Base-by-base conservation (phyloP, 495 filamentous ascomycete genomes). In the Tuber indicum region DNA sequence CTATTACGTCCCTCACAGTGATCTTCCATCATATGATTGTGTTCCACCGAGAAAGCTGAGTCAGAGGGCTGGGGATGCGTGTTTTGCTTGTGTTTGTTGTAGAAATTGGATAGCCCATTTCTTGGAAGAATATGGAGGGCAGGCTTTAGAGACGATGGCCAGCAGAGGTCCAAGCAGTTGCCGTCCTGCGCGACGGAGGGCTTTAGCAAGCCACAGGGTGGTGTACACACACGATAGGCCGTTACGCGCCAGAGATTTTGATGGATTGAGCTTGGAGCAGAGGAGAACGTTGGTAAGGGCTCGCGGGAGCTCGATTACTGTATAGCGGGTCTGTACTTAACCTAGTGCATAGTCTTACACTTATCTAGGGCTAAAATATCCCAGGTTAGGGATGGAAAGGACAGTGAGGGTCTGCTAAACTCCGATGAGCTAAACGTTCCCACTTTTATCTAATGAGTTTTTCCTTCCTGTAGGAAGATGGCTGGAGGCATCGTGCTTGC, bases 1-100 rank as follows among this genome's bases (percentile, higher is more conserved):
- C 58, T 80, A 80, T 36, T 80, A 80, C n/a, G 72, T 76, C 39
- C 71, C 75, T 69, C 62, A 49, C 46, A 44, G 46, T 32, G 69
- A 73, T 23, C 66, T 80, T 8, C 78, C 78, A 80, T 32, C 77
- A 80, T 43, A 49, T 76, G 43, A 76, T n/a, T 42, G 41, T 74
- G 58, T 72, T 75, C 49, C 58, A 36, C 58, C 26, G 32, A 32
- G 58, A 66, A 66, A 36, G 58, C 4, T 66, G 12, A 19, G 58
- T 14, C 58, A 19, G 58, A 42, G 45, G 19, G 75, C 74, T 43
- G 78, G 77, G 19, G 79, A 47, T 42, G 74, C 78, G 19, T 80
- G 78, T 41, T 75, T 74, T 52, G 75, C 77, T 58, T 80, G 78
- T 14, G 43, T 69, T 39, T 80, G 78, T 36, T 80, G 78, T 26